phyloP scores from a whole-genome alignment of 331 rosid genomes.

The Dryas integrifolia region DNA sequence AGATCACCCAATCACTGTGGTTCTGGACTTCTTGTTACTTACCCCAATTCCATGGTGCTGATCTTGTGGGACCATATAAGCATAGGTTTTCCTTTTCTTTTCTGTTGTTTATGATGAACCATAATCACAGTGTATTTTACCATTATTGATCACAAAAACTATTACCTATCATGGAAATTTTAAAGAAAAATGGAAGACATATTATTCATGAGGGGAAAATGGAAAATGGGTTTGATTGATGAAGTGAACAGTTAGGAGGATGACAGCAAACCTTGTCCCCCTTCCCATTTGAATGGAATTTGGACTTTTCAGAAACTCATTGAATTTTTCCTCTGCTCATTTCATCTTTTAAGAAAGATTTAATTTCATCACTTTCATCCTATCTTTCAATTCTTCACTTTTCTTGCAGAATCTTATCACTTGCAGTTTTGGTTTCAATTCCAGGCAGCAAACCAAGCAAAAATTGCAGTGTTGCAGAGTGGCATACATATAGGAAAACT shows the following conservation, averaged over 20 bases:
- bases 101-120: too few species aligned
- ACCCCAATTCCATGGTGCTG: constrained; percentile 54
- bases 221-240: constrained; percentile 23
- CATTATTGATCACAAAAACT: constrained; percentile 16
- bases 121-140: neutral
- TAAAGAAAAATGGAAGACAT: constrained; percentile 19
- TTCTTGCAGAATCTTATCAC: constrained; percentile 52
- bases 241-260: constrained; percentile 22
- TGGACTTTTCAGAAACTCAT: constrained; percentile 27
- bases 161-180: constrained; percentile 1
- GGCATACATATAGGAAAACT: constrained; percentile 46
- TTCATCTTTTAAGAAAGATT: constrained; percentile 22
- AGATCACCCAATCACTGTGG: constrained; percentile 36
- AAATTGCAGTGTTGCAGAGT: constrained; percentile 49
- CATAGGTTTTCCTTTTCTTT: too few species aligned
- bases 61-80: constrained; percentile 47
- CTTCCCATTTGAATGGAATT: constrained; percentile 34
- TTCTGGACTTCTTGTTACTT: constrained; percentile 36
- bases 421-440: constrained; percentile 49
- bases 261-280: constrained; percentile 39
- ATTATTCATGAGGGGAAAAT: constrained; percentile 19
- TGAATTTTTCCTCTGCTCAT: constrained; percentile 29
- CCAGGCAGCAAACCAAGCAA: constrained; percentile 50
- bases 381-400: constrained; percentile 25
- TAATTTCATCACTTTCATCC: constrained; percentile 24